Base-by-base conservation (phyloP, 2,329 filamentous ascomycete species). In the Aureobasidium zeae region DNA sequence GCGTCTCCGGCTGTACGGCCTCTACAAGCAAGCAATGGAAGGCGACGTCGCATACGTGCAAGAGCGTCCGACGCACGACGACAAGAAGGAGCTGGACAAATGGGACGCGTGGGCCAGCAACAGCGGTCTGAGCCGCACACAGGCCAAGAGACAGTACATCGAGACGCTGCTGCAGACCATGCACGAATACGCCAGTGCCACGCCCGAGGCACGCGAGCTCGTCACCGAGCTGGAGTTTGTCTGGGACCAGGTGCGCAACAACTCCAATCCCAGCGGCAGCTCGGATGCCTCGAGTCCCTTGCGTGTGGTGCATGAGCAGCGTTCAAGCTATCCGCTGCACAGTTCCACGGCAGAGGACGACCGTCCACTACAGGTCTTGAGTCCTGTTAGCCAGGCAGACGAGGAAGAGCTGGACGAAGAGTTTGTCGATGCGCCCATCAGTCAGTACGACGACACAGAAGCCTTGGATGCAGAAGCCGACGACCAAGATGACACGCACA, bases 1-100 rank as follows among this genome's bases (percentile, higher is more conserved):
- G 58, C 82, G 91, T 46, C 73, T 98, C 54, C 83, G 84, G 47
- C 82, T 98, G 49, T 98, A 98, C 81, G 91, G 91, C 51, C 74
- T 98, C 53, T 98, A 98, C 70, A 98, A 98, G 63, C 91, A 98
- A 66, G 87, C 87, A 50, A 96, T 96, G 91, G 88, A 98, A 69
- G 91, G 91, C 36, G 86, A 98, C 64, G 88, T 96, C 24, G 84
- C 91, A 53, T 85, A 86, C 36, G 86, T 96, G 37, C 93, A 95
- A 82, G 81, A 89, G 56, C 77, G 87, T 33, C 89, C 91, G 2
- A n/a, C n/a, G 12, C 20, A 16, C 26, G 20, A 30, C 4, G 36
- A 26, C 32, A 36, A 41, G 20, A 58, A 57, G 46, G 51, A 79
- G 52, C 55, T 57, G 32, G 59, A 63, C 47, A 62, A 63, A 46